Base-by-base conservation (phyloP, 345 rosid species). In the Lepidium africanum region DNA sequence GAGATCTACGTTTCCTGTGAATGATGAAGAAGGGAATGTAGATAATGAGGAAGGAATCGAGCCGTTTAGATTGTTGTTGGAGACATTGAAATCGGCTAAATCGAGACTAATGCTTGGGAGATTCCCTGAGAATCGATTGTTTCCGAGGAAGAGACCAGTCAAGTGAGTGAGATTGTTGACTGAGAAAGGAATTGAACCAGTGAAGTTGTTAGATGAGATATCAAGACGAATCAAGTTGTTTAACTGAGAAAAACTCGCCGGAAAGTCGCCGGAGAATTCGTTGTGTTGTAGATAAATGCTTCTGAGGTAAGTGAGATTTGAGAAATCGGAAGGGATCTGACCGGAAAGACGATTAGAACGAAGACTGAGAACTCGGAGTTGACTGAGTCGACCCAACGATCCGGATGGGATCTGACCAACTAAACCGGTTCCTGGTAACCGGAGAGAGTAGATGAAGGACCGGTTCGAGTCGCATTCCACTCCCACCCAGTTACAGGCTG, bases 401-500 rank as follows among this genome's bases (percentile, higher is more conserved):
- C 79, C 79, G 12, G 71, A 23, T 3, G 97, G 99, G 76, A 94
- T 77, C 25, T 78, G 59, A 32, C 99, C 99, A 1, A 91, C 79
- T 17, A 94, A 88, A 37, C 91, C 95, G 15, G 77, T 92, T 0
- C 87, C 99, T 12, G 99, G 99, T 17, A 94, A 86, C 6, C 97
- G 95, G 70, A 94, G 88, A 10, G 74, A 65, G 76, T 55, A 40
- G 38, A 94, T 82, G 46, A 60, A 82, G 5, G 95, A 85, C 12
- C 74, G 80, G 64, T 70, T 68, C 6, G 76, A 14, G 78, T 86
- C 84, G 83, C 99, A 94, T 50, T n/a, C 43, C 12, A 93, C 83
- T 2, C 98, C 98, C 43, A 88, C 81, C 97, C 97, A 94, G 75
- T 38, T 63, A 72, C 99, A 94, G 42, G 88, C 92, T 10, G 99